Evolutionary conservation across 2,329 filamentous ascomycete genomes (phyloP).

Genomic region (Microsporum ferrugineum): DNA sequence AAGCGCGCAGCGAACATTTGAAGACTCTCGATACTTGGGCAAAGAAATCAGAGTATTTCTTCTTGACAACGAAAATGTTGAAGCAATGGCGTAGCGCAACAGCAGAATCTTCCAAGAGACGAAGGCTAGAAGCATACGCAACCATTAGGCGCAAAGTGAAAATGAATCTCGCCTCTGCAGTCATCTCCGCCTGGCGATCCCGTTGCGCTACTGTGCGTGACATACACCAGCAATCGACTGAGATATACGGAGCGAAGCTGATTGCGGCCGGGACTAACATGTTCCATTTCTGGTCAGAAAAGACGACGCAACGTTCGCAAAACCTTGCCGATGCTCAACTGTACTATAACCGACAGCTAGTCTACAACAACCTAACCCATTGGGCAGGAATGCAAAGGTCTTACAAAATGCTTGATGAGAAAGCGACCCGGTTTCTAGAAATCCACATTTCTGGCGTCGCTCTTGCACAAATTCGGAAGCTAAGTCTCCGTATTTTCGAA

Average conservation of each 20-base stretch:
- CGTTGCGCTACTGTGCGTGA: conserved; percentile 24
- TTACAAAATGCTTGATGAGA: conserved; percentile 28
- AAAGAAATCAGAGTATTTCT: conserved; percentile 46
- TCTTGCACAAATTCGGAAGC: conserved; percentile 40
- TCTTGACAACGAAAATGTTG: conserved; percentile 39
- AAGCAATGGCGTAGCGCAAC: conserved; percentile 43
- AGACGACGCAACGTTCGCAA: conserved; percentile 25
- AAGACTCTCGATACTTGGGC: conserved; percentile 43
- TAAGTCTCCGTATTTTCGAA: conserved; percentile 49
- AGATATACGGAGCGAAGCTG: conserved; percentile 26
- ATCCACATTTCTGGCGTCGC: conserved; percentile 39
- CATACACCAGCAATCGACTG: conserved; percentile 32
- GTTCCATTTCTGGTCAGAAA: conserved; percentile 35
- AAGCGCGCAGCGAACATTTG: conserved; percentile 30
- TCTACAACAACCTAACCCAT: conserved; percentile 28
- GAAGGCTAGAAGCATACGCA: conserved; percentile 46
- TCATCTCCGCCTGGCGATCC: conserved; percentile 30
- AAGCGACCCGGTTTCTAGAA: conserved; percentile 37
- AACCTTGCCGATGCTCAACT: conserved; percentile 29
- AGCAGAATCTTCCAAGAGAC: conserved; percentile 39
- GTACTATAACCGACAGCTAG: conserved; percentile 29
- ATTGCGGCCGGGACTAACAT: conserved; percentile 26
- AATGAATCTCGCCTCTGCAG: conserved; percentile 39
- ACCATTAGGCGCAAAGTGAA: conserved; percentile 44
- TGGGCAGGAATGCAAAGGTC: conserved; percentile 28